A percentile compares a stretch with the other conserved stretches of the same genome.
These are phyloP conservation scores for Phylloboletellus chloephorus DNA, from an alignment of 1,284 basidiomycete species.

Conservation along the genomic window DNA sequence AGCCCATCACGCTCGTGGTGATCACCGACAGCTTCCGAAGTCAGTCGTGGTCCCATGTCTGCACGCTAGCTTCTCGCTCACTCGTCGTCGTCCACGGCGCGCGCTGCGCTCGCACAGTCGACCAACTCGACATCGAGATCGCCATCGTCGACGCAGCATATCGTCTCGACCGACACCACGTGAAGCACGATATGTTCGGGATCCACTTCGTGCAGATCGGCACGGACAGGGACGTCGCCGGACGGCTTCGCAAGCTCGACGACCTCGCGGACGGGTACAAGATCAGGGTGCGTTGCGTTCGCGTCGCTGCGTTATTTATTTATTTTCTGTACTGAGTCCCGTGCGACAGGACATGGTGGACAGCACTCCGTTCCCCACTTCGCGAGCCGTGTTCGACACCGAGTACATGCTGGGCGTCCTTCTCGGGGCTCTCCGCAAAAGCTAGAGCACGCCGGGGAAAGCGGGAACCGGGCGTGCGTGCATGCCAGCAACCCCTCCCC, in stretches of 20 bases:
- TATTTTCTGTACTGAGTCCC: too few relatives aligned
- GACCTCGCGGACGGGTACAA: slow-evolving; percentile 35
- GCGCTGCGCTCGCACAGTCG: slow-evolving; percentile 34
- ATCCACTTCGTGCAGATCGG: slow-evolving; percentile 54
- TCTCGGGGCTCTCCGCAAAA: slow-evolving; percentile 37
- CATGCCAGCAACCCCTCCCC: too few relatives aligned
- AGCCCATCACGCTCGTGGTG: slow-evolving; percentile 42
- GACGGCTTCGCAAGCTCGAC: slow-evolving; percentile 42
- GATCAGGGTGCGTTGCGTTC: slow-evolving; percentile 33
- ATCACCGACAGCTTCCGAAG: slow-evolving; percentile 49
- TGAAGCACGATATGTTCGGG: slow-evolving; percentile 38
- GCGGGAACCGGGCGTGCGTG: too few relatives aligned
- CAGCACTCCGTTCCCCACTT: slow-evolving; percentile 36
- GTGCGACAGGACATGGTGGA: slow-evolving; percentile 49
- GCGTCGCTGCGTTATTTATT: too few relatives aligned
- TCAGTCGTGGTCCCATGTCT: too few relatives aligned
- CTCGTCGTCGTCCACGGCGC: not conserved
- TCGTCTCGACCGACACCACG: slow-evolving; percentile 40
- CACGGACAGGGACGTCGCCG: slow-evolving; percentile 39
- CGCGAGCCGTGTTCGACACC: slow-evolving; percentile 31
- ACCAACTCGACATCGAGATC: slow-evolving; percentile 39
- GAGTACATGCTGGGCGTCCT: slow-evolving; percentile 42
- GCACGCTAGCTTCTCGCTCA: too few relatives aligned
- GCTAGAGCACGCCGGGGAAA: too few relatives aligned
- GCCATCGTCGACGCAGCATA: slow-evolving; percentile 46